These are phyloP conservation scores for Zygotorulaspora florentina DNA, from an alignment of 805 yeast species.

Conservation along the genomic window DNA sequence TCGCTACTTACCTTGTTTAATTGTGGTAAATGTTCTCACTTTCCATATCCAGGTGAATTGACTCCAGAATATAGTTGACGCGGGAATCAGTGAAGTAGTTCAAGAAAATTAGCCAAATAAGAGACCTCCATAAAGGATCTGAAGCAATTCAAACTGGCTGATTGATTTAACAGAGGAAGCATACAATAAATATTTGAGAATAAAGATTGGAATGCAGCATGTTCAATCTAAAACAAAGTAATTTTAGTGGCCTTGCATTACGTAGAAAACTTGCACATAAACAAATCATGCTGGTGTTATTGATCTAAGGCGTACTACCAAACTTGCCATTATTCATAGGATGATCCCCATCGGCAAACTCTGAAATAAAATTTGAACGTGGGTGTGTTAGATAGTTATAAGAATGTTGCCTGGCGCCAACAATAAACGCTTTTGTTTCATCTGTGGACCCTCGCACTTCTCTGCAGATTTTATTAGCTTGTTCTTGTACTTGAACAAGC, in stretches of 20 bases:
- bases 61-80: not conserved
- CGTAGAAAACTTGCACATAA: not conserved
- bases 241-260: not conserved
- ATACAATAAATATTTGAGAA: not conserved
- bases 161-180: not conserved
- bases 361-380: not conserved
- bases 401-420: not conserved
- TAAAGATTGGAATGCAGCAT: not conserved
- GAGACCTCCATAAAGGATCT: not conserved
- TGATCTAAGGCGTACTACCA: not conserved
- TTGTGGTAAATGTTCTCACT: too few species aligned
- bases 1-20: not conserved
- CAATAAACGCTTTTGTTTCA: not conserved
- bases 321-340: not conserved
- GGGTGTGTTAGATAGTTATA: not conserved
- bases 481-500: not conserved
- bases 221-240: not conserved
- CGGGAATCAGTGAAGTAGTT: not conserved
- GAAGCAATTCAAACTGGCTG: not conserved
- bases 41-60: too few species aligned
- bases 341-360: not conserved
- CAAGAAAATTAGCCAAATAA: not conserved
- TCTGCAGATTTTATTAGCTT: not conserved
- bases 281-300: not conserved
- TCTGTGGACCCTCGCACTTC: not conserved